Base-by-base conservation (phyloP, 2,329 filamentous ascomycete genomes). In the Teratosphaeria destructans region DNA sequence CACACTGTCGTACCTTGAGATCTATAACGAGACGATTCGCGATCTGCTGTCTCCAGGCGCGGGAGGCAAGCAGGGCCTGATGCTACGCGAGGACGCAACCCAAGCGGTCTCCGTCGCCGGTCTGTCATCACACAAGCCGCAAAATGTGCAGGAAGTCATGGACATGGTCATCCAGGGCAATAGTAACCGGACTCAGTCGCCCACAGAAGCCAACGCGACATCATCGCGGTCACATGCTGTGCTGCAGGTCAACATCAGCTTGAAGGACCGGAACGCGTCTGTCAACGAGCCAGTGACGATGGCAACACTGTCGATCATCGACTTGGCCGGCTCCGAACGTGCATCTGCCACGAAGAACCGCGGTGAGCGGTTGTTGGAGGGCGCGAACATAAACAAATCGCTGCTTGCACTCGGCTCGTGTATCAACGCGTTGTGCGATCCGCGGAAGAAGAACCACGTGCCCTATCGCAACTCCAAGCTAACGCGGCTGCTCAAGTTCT, bases 321-420 rank as follows among this genome's bases (percentile, higher is more conserved):
- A 99, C 78, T 78, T 99, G 67, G 94, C 94, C 4, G 94, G 94
- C 57, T 97, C 92, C 65, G 94, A 99, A 75, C 85, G 94, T 67
- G 94, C 94, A 1, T 96, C 92, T 60, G 94, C 92, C 27, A 99
- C 94, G 23, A 96, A 96, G 77, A 99, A 99, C 74, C 82, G 94
- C 58, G 94, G 94, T 59, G 93, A 96, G 72, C 83, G 94, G 43
- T 78, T 99, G 43, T 81, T 92, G 14, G 94, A 99, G 75, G 94
- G 94, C 64, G 94, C 94, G 68, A 99, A 99, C 75, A 99, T 99
- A 83, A 99, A 99, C 83, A 96, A 97, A 72, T 99, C 94, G 1
- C 81, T 99, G 2, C 84, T 99, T 16, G 93, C 94, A 0, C 79
- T 99, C 8, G 94, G 94, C 63, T 93, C 93, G 75, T 99, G 94